Conservation (phyloP, 73 alveolate species). For the Paramecium bursaria region DNA sequence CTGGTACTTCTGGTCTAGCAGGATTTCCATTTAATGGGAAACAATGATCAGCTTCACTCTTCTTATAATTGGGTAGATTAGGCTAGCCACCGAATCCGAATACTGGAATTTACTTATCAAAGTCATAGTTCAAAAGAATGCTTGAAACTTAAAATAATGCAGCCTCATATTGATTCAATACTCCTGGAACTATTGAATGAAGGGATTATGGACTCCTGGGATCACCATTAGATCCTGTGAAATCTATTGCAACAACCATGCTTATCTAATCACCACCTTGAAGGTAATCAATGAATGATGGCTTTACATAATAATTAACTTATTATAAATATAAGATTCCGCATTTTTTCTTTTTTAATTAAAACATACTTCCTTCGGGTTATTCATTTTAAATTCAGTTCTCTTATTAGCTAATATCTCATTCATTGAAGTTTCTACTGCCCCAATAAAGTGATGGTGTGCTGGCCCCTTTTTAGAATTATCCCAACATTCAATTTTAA, state of each 20-base stretch:
- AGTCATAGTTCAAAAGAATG: constrained; percentile 84
- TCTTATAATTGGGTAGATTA: constrained; percentile 62
- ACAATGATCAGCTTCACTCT: constrained; percentile 83
- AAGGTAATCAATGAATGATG: not conserved
- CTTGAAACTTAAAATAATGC: constrained; percentile 84
- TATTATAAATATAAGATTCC: not conserved
- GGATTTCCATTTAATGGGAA: constrained; percentile 84
- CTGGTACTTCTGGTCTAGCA: constrained; percentile 77
- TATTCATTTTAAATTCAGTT: not conserved
- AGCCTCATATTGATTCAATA: constrained; percentile 83
- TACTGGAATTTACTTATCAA: constrained; percentile 84
- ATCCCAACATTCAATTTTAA: constrained; percentile 71
- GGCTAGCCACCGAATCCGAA: constrained; percentile 97
- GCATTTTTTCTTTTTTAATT: not conserved
- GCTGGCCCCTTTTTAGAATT: constrained; percentile 43
- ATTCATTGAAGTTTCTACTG: not conserved
- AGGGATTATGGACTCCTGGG: constrained; percentile 74
- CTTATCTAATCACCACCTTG: constrained; percentile 78
- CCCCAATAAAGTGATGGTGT: constrained; percentile 70
- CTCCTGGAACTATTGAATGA: constrained; percentile 65
- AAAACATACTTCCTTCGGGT: not conserved
- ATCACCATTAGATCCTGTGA: constrained; percentile 92
- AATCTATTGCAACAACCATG: constrained; percentile 89
- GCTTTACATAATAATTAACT: not conserved
- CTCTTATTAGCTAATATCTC: not conserved